Evolutionary conservation across 768 basidiomycete species (phyloP).

Genomic region (Phaeolepiota aurea): DNA sequence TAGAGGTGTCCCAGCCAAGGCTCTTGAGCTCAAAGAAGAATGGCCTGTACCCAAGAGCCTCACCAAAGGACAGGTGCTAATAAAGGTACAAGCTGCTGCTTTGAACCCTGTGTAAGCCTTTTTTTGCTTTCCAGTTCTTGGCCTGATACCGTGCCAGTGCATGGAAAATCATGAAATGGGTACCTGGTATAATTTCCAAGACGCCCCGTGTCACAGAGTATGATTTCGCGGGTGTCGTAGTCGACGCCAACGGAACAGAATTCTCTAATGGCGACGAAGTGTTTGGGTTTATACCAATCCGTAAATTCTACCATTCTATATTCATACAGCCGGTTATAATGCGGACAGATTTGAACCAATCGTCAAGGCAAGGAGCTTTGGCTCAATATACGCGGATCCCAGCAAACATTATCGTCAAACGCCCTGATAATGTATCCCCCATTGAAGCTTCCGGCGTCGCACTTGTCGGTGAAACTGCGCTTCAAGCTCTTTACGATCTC

Average conservation of each 20-base stretch:
- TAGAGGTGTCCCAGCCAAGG: conserved; percentile 21
- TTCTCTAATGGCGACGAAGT: conserved; percentile 57
- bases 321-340: too few species aligned
- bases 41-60: conserved; percentile 30
- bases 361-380: conserved; percentile 44
- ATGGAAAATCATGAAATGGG: conserved; percentile 43
- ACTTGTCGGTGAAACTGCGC: conserved; percentile 51
- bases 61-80: conserved; percentile 22
- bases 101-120: conserved; percentile 58
- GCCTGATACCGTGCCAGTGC: conserved; percentile 33
- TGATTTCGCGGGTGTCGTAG: conserved; percentile 60
- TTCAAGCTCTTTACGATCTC: conserved; percentile 40
- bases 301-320: too few species aligned
- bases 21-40: conserved; percentile 22
- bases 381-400: conserved; percentile 48
- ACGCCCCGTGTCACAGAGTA: conserved; percentile 49
- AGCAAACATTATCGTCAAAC: conserved; percentile 25
- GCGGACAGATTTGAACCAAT: conserved; percentile 21
- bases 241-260: conserved; percentile 40
- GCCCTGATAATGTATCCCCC: conserved; percentile 43
- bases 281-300: conserved; percentile 41
- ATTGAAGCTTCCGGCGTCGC: conserved; percentile 55
- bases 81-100: conserved; percentile 34
- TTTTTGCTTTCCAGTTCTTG: conserved; percentile 1
- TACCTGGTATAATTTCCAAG: conserved; percentile 37